A percentile compares a stretch with the other conserved stretches of the same genome.
These are phyloP conservation scores for Capsicum chinense DNA, from an alignment of 257 asterid species.

Conservation along the genomic window DNA sequence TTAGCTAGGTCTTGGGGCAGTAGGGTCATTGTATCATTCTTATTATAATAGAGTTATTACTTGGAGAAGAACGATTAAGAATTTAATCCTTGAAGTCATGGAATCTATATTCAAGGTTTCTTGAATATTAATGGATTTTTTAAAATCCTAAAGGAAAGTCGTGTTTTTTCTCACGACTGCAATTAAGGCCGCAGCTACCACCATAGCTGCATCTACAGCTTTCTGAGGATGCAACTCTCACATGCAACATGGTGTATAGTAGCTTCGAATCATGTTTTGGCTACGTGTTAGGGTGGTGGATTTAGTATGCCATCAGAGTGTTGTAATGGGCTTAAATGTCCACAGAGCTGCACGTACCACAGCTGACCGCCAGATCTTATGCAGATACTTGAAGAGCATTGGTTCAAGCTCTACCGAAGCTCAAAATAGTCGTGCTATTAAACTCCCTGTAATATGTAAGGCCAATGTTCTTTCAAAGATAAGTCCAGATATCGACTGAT, in stretches of 20 bases:
- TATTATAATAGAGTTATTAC: no score
- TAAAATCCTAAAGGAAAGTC: no score
- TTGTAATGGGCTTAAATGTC: slow-evolving; percentile 15
- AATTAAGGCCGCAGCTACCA: no score
- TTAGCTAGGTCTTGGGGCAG: no score
- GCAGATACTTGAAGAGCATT: slow-evolving; percentile 28
- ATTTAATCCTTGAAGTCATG: no score
- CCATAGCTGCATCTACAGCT: neutral
- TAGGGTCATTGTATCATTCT: no score
- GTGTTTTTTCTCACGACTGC: no score
- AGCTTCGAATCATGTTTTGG: slow-evolving; percentile 27
- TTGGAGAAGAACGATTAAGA: no score
- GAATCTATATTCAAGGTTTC: no score
- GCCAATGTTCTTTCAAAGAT: slow-evolving; percentile 26
- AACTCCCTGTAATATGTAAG: slow-evolving; percentile 29
- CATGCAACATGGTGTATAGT: neutral
- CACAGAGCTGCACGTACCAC: neutral
- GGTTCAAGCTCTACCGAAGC: neutral
- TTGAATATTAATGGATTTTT: no score
- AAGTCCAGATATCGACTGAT: slow-evolving; percentile 24
- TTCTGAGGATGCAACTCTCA: neutral
- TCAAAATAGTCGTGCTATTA: slow-evolving; percentile 17
- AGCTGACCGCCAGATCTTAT: slow-evolving; percentile 25
- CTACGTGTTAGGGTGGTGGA: slow-evolving; percentile 10
- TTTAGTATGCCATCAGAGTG: neutral